phyloP scores from a whole-genome alignment of 305 asterid genomes.

The Fraxinus sp. region DNA sequence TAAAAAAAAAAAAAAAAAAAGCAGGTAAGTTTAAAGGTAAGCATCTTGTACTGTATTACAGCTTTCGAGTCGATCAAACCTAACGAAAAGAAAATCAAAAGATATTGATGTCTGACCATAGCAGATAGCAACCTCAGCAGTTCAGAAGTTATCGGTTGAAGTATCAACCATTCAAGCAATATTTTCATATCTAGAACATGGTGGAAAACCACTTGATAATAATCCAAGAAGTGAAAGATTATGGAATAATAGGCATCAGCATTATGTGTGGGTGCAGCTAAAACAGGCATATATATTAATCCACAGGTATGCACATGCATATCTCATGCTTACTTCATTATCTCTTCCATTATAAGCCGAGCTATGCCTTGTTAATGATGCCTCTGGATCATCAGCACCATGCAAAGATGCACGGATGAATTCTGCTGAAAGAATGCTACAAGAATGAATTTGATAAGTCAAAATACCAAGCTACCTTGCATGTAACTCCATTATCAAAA shows the following conservation, averaged over 20 bases:
- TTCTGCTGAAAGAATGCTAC: slow-evolving; percentile 99
- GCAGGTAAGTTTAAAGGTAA: slow-evolving; percentile 8
- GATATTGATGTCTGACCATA: not conserved
- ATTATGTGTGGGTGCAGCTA: not conserved
- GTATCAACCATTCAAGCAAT: not conserved
- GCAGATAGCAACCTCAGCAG: not conserved
- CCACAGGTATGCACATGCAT: not conserved
- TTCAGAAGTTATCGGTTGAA: not conserved
- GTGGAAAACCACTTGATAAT: not conserved
- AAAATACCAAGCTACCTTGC: slow-evolving; percentile 43
- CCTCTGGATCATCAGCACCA: slow-evolving; percentile 60
- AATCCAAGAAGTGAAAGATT: not conserved
- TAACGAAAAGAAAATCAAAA: not conserved
- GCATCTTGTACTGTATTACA: not conserved
- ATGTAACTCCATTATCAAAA: slow-evolving; percentile 18
- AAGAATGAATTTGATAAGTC: slow-evolving; percentile 84
- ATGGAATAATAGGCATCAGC: not conserved
- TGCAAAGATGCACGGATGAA: slow-evolving; percentile 77
- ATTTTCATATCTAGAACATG: not conserved
- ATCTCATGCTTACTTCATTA: slow-evolving; percentile 59
- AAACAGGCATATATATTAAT: not conserved
- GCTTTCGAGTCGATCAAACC: not conserved
- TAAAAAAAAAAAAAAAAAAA: not conserved
- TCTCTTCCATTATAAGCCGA: slow-evolving; percentile 49
- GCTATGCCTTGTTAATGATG: slow-evolving; percentile 40